Percentiles rank a stretch among this genome's conserved stretches.
These are phyloP conservation scores for Aspergillus pseudonomiae DNA, from an alignment of 2,329 filamentous ascomycete species.

Conservation along the genomic window DNA sequence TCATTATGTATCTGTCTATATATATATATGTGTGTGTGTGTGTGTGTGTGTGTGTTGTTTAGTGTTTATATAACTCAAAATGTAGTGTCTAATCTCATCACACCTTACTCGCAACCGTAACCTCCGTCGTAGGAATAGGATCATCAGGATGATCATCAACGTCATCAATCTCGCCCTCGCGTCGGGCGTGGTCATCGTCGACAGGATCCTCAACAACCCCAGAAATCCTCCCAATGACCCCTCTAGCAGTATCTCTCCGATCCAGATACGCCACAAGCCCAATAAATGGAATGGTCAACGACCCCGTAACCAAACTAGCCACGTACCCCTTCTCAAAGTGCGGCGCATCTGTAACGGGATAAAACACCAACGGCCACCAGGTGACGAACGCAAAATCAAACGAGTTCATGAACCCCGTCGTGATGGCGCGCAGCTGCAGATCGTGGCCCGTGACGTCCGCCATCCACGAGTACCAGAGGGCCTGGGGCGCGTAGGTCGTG, in stretches of 20 bases:
- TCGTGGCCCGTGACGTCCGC: conserved; percentile 42
- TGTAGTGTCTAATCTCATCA: neutral
- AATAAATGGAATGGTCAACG: conserved; percentile 42
- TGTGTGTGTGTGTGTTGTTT: neutral
- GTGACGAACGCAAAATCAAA: conserved; percentile 50
- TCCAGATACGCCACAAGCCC: conserved; percentile 41
- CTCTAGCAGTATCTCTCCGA: neutral
- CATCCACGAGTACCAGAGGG: conserved; percentile 54
- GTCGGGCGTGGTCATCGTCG: neutral
- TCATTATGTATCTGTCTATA: neutral
- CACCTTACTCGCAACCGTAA: neutral
- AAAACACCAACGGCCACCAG: conserved; percentile 48
- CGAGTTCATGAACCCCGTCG: conserved; percentile 50
- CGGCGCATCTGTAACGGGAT: conserved; percentile 46
- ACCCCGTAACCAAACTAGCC: conserved; percentile 44
- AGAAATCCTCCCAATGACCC: neutral
- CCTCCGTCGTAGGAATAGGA: neutral
- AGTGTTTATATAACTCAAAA: neutral
- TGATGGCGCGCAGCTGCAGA: conserved; percentile 49
- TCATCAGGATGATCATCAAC: neutral
- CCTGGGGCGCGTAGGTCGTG: conserved; percentile 51
- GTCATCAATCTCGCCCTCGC: neutral
- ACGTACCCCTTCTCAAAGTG: conserved; percentile 45
- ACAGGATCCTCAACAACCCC: neutral
- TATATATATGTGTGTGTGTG: too few relatives aligned